Conservation (phyloP, 169 alveolate species). For the Fabrea salina region DNA sequence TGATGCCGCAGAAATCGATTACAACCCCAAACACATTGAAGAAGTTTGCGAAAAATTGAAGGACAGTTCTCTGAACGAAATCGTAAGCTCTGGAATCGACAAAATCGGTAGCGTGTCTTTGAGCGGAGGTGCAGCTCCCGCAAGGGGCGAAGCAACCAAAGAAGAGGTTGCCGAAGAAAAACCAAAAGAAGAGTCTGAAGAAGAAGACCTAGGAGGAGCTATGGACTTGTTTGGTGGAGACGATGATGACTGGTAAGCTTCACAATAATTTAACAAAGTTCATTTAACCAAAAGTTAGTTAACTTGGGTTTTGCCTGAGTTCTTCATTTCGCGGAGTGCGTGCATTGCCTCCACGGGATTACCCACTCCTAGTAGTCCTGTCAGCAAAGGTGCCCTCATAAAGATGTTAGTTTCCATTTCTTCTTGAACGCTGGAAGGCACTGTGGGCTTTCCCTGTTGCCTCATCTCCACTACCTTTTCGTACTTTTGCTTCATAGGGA, state of each 20-base stretch:
- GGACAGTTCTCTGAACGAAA: constrained; percentile 19
- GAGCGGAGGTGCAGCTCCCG: constrained; percentile 10
- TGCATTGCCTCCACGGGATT: constrained; percentile 18
- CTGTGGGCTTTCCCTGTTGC: constrained; percentile 47
- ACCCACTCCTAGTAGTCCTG: not conserved
- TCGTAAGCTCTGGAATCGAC: constrained; percentile 2
- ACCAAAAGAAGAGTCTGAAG: constrained; percentile 16
- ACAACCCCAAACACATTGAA: not conserved
- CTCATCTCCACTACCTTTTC: constrained; percentile 32
- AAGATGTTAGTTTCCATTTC: constrained; percentile 32
- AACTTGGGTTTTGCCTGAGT: not conserved
- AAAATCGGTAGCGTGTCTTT: not conserved
- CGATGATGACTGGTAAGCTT: constrained; percentile 26
- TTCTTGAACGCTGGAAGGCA: constrained; percentile 53
- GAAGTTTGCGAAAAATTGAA: not conserved
- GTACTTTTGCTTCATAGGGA: not conserved
- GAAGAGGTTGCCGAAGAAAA: constrained; percentile 6
- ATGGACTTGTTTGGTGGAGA: constrained; percentile 32
- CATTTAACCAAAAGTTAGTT: too few species aligned
- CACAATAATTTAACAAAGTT: too few species aligned
- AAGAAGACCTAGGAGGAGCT: constrained; percentile 31
- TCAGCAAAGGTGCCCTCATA: constrained; percentile 29
- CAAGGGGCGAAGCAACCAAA: not conserved
- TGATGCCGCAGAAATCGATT: constrained; percentile 4
- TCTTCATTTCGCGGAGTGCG: constrained; percentile 32